Conservation (phyloP, 1,284 basidiomycete genomes). For the Tylopilus sp. region DNA sequence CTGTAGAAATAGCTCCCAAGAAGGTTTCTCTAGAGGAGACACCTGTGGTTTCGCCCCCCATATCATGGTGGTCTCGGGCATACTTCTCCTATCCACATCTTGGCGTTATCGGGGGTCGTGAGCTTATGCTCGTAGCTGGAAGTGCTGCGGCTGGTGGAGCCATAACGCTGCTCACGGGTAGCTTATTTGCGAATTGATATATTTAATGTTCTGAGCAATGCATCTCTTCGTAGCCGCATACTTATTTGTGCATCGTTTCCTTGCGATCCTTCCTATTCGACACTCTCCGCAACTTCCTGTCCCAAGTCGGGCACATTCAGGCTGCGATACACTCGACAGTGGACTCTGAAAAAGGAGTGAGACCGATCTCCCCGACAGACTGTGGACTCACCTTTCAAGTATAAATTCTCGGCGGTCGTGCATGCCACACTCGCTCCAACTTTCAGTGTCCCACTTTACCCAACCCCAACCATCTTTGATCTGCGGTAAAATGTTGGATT, state of each 20-base stretch:
- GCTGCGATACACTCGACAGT: constrained; percentile 33
- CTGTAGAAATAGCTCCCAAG: neutral
- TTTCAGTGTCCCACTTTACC: constrained; percentile 63
- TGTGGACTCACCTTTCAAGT: constrained; percentile 49
- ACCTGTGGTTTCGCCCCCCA: neutral
- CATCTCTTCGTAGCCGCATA: constrained; percentile 3
- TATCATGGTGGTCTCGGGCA: constrained; percentile 14
- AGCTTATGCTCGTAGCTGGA: constrained; percentile 30
- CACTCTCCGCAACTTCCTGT: constrained; percentile 4
- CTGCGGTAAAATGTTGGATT: constrained; percentile 33
- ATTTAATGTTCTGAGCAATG: constrained; percentile 2
- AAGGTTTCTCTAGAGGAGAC: constrained; percentile 6
- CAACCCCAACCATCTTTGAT: constrained; percentile 77
- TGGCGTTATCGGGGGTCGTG: constrained; percentile 16
- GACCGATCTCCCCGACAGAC: neutral
- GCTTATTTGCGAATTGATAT: constrained; percentile 23
- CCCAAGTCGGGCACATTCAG: constrained; percentile 9
- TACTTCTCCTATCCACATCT: constrained; percentile 10
- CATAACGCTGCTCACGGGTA: constrained; percentile 23
- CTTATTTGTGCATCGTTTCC: neutral
- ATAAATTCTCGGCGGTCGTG: constrained; percentile 47
- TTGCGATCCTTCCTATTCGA: neutral
- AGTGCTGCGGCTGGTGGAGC: constrained; percentile 29
- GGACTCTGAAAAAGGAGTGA: constrained; percentile 21
- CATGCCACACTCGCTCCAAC: constrained; percentile 50